Evolutionary conservation across 2,329 filamentous ascomycete species (phyloP).

Genomic region (Thermothelomyces thermophilus): DNA sequence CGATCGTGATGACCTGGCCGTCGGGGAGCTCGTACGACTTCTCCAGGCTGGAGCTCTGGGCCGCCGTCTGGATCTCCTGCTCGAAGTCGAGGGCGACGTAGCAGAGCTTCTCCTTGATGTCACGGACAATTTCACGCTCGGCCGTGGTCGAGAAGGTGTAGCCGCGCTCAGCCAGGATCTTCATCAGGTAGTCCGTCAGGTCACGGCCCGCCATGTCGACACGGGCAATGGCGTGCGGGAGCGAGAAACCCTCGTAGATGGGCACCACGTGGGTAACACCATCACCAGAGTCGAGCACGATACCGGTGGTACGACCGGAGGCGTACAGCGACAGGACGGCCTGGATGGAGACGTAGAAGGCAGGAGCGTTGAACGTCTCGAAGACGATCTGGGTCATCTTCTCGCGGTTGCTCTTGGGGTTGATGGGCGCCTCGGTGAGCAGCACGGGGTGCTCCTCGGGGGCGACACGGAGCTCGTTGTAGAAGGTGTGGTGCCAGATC

Average conservation of each 20-base stretch:
- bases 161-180: constrained; percentile 98
- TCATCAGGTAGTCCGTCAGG: constrained; percentile 99
- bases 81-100: constrained; percentile 99
- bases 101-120: constrained; percentile 99
- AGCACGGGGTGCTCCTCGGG: constrained; percentile 99
- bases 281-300: constrained; percentile 99
- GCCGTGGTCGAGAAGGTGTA: constrained; percentile 99
- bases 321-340: constrained; percentile 98
- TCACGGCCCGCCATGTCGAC: constrained; percentile 99
- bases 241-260: constrained; percentile 99
- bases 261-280: constrained; percentile 99
- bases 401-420: constrained; percentile 99
- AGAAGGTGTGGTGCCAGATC: constrained; percentile 99
- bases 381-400: constrained; percentile 99
- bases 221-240: constrained; percentile 99
- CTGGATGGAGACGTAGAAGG: constrained; percentile 99
- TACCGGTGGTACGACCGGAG: constrained; percentile 99
- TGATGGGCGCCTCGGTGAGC: constrained; percentile 98
- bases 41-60: constrained; percentile 97
- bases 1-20: constrained; percentile 98
- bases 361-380: constrained; percentile 99
- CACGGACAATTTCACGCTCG: constrained; percentile 99
- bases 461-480: constrained; percentile 99
- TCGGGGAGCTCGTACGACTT: constrained; percentile 99
- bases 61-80: constrained; percentile 99